Evolutionary conservation across 2,329 filamentous ascomycete species (phyloP), one percentile per base, ranked within the genome.

Genomic region (Pseudogymnoascus sp.): DNA sequence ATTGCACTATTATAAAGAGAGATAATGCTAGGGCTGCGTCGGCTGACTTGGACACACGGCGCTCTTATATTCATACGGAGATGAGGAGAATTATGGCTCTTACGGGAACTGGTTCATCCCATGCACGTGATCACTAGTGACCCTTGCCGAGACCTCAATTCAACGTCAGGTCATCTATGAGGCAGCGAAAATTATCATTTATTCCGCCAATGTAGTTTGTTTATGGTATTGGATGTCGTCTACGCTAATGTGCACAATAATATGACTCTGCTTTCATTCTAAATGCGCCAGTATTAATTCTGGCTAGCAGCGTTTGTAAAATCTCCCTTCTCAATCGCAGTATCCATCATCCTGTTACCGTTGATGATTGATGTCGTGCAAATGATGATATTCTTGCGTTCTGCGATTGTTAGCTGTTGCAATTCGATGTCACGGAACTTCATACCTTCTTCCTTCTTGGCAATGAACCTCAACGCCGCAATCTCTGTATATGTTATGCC

Each of bases 401-500:
- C 87, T 87, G 18, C 58, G 30, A 20, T 35, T 54, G 59, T 69
- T 47, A 67, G 62, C 58, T 58, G 62, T 35, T 16, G 36, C 14
- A 50, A 12, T 25, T 14, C 37, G 20, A 43, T 20, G 28, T 20
- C 47, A 16, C 36, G 54, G 16, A 7, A 18, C 58, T 14, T 58
- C 57, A 65, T 69, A 86, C 85, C 82, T 79, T 89, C 83, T 85
- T 94, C 87, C 74, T 93, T 87, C 71, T 86, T 86, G 8, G 89
- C 90, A 67, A 99, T 88, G 72, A 96, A 97, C 60, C 95, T 83
- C 71, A 99, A 73, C 18, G 95, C 94, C 39, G 95, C 92, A 72
- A 99, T 93, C 75, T 99, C 94, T 0, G 94, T 93, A 71, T 95
- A 96, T 0, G 92, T 97, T 61, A 99, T 89, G 1, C 94, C 95